phyloP scores from a whole-genome alignment of 495 filamentous ascomycete genomes.

The Thermochaetoides thermophila region DNA sequence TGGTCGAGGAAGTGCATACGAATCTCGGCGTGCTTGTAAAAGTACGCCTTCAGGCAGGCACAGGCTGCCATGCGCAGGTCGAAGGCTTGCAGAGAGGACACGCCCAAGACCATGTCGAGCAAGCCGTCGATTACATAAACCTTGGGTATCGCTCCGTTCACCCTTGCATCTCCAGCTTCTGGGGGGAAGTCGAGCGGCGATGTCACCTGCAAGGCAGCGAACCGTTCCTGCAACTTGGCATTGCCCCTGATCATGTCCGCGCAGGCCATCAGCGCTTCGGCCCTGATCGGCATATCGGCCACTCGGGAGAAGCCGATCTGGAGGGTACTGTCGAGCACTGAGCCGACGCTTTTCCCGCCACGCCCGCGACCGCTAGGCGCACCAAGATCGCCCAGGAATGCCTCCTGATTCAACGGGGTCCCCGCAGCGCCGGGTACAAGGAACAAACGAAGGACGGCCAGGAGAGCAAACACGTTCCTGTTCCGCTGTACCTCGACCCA shows the following conservation, averaged over 20 bases:
- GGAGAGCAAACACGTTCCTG: constrained; percentile 81
- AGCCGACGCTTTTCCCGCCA: no score
- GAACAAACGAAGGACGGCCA: constrained; percentile 76
- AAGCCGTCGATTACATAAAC: constrained; percentile 89
- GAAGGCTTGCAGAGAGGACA: constrained; percentile 49
- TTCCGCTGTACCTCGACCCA: constrained; percentile 68
- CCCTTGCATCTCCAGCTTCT: constrained; percentile 25
- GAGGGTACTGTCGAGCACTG: constrained; percentile 66
- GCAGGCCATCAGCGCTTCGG: constrained; percentile 72
- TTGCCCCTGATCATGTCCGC: constrained; percentile 84
- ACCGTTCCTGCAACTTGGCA: constrained; percentile 60
- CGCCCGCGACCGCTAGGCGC: constrained; percentile 2
- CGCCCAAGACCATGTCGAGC: constrained; percentile 69
- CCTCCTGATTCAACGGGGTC: constrained; percentile 68
- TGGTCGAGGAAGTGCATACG: constrained; percentile 70
- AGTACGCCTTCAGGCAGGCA: constrained; percentile 85
- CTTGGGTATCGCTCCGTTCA: constrained; percentile 37
- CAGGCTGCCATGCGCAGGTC: constrained; percentile 73
- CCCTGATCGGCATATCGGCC: constrained; percentile 61
- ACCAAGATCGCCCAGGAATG: constrained; percentile 49
- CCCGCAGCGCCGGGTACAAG: constrained; percentile 64
- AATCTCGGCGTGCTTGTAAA: constrained; percentile 62
- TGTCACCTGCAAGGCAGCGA: constrained; percentile 68
- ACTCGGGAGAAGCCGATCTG: constrained; percentile 68
- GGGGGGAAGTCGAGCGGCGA: constrained; percentile 34